phyloP scores from a whole-genome alignment of 495 filamentous ascomycete species.

The Aspergillus leporis region DNA sequence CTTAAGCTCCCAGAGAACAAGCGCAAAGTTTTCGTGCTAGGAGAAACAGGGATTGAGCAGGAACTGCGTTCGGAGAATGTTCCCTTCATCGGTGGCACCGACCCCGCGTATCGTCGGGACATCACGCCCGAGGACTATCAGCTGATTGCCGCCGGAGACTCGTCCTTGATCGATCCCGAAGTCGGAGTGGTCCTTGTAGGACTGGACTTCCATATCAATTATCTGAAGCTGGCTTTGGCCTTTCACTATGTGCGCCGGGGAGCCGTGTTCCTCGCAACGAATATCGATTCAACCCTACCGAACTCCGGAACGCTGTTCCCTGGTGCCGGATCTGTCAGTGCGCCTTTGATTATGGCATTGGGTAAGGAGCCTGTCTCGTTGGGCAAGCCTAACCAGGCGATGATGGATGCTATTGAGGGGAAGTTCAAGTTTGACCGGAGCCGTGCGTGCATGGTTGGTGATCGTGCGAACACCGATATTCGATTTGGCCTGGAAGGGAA shows the following conservation, averaged over 20 bases:
- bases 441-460: slow-evolving; percentile 93
- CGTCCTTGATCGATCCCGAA: slow-evolving; percentile 73
- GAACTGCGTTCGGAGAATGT: slow-evolving; percentile 79
- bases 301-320: slow-evolving; percentile 80
- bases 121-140: slow-evolving; percentile 79
- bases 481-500: slow-evolving; percentile 89
- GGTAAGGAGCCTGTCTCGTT: slow-evolving; percentile 68
- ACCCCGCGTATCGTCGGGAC: slow-evolving; percentile 71
- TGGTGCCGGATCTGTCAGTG: slow-evolving; percentile 81
- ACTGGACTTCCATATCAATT: slow-evolving; percentile 90
- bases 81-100: slow-evolving; percentile 84
- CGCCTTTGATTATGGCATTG: slow-evolving; percentile 76
- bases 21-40: slow-evolving; percentile 91
- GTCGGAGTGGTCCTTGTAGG: slow-evolving; percentile 89
- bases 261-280: slow-evolving; percentile 92
- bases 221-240: slow-evolving; percentile 81
- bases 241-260: slow-evolving; percentile 82
- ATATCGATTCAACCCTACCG: slow-evolving; percentile 85
- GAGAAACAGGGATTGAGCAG: slow-evolving; percentile 87
- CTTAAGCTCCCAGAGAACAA: slow-evolving; percentile 71
- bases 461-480: slow-evolving; percentile 94
- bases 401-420: slow-evolving; percentile 99
- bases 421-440: slow-evolving; percentile 86
- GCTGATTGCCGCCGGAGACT: slow-evolving; percentile 66
- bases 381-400: slow-evolving; percentile 94